Evolutionary conservation across 768 basidiomycete genomes (phyloP).

Genomic region (Asterophora lycoperdoides): DNA sequence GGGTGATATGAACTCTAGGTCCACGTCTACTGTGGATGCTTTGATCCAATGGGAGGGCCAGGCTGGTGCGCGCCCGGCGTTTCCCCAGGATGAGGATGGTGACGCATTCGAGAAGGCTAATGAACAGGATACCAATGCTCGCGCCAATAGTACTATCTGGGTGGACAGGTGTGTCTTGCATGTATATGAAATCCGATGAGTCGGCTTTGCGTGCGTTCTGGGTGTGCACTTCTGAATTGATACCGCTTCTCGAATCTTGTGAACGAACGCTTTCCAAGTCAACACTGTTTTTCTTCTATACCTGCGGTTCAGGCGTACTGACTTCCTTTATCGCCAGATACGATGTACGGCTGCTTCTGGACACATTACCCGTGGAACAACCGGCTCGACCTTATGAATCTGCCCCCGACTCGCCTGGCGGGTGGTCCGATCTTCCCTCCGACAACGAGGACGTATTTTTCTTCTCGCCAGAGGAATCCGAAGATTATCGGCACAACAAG

Average conservation of each 20-base stretch:
- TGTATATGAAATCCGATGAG: background rate
- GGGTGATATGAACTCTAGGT: background rate
- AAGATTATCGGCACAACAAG: conserved; percentile 65
- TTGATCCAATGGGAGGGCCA: conserved; percentile 29
- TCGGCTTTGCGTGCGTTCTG: conserved; percentile 1
- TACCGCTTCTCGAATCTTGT: background rate
- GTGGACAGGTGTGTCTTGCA: conserved; percentile 73
- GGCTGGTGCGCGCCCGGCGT: conserved; percentile 5
- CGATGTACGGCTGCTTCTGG: conserved; percentile 73
- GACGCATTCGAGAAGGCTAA: conserved; percentile 6
- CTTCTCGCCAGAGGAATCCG: conserved; percentile 60
- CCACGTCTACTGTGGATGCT: conserved; percentile 23
- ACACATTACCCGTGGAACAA: conserved; percentile 34
- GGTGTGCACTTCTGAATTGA: background rate
- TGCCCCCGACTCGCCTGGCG: conserved; percentile 44
- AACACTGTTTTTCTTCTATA: conserved; percentile 20
- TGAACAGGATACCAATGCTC: conserved; percentile 15
- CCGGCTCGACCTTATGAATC: conserved; percentile 2
- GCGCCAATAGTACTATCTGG: conserved; percentile 41
- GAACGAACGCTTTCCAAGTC: conserved; percentile 16
- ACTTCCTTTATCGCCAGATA: conserved; percentile 47
- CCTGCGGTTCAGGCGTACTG: conserved; percentile 14
- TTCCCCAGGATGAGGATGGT: conserved; percentile 23
- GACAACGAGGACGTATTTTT: conserved; percentile 86
- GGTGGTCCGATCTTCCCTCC: conserved; percentile 84